Conservation (phyloP, 2,329 filamentous ascomycete genomes). For the Ophiosphaerella narmari region DNA sequence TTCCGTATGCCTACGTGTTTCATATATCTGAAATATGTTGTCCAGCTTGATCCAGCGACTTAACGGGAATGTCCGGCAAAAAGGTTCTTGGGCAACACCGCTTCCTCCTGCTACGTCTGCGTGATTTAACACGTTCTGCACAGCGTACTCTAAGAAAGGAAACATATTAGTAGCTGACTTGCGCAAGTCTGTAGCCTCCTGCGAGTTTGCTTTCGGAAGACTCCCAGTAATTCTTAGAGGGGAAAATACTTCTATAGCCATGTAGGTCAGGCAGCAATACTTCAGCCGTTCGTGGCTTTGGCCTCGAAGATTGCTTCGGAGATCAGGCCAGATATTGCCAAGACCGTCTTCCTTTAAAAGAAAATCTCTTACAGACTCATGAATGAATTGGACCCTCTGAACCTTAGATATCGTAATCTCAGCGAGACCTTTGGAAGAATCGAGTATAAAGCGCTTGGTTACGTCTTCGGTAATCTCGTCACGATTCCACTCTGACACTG, state of each 20-base stretch:
- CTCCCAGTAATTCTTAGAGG: not conserved
- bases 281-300: no score
- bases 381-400: conserved; percentile 30
- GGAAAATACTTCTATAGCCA: conserved; percentile 32
- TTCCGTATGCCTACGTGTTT: conserved; percentile 12
- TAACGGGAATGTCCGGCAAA: conserved; percentile 25
- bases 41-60: conserved; percentile 31
- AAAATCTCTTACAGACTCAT: conserved; percentile 38
- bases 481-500: conserved; percentile 7
- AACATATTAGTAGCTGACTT: conserved; percentile 26
- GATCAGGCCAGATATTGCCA: conserved; percentile 21
- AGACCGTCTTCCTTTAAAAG: conserved; percentile 41
- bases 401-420: conserved; percentile 17
- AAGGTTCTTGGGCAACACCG: conserved; percentile 17
- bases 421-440: conserved; percentile 19
- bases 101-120: conserved; percentile 41
- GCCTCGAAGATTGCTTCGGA: no score
- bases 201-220: conserved; percentile 10
- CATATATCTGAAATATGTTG: conserved; percentile 40
- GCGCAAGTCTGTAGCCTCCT: conserved; percentile 9
- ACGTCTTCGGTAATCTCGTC: conserved; percentile 7
- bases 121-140: conserved; percentile 50
- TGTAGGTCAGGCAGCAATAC: conserved; percentile 48
- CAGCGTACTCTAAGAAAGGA: conserved; percentile 55
- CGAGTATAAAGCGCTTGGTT: conserved; percentile 17